Conservation (phyloP, 768 basidiomycete genomes). For the Kwoniella shandongensis region DNA sequence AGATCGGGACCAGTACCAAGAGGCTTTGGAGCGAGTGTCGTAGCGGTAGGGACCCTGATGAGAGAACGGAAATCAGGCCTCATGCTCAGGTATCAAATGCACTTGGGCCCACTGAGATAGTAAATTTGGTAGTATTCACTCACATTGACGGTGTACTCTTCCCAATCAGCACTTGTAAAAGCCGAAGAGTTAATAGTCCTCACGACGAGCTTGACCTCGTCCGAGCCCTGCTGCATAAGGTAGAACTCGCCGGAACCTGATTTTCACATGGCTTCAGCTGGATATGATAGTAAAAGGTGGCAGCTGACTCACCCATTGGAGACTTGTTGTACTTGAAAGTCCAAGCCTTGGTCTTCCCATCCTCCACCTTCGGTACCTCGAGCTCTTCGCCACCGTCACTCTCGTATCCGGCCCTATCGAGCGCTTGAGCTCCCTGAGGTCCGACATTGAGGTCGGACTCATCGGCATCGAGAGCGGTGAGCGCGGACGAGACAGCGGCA, state of each 20-base stretch:
- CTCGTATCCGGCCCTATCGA: slow-evolving; percentile 46
- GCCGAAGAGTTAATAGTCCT: slow-evolving; percentile 51
- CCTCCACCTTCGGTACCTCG: slow-evolving; percentile 11
- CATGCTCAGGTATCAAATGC: too few relatives aligned
- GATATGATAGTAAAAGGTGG: too few relatives aligned
- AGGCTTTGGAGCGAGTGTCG: slow-evolving; percentile 53
- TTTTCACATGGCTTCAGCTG: too few relatives aligned
- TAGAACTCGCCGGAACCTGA: slow-evolving; percentile 53
- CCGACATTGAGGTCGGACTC: slow-evolving; percentile 25
- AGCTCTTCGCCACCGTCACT: slow-evolving; percentile 48
- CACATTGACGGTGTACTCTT: slow-evolving; percentile 51
- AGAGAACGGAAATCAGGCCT: neutral
- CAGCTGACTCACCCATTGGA: slow-evolving; percentile 44
- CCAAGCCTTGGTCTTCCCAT: slow-evolving; percentile 41
- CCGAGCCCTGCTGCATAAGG: slow-evolving; percentile 40
- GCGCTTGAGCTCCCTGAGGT: slow-evolving; percentile 27
- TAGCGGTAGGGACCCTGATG: slow-evolving; percentile 49
- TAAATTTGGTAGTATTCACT: slow-evolving; percentile 8
- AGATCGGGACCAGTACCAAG: slow-evolving; percentile 54
- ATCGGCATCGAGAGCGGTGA: slow-evolving; percentile 43
- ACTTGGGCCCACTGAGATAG: neutral
- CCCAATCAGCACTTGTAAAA: slow-evolving; percentile 52
- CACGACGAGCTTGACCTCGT: slow-evolving; percentile 50
- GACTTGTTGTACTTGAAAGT: slow-evolving; percentile 51
- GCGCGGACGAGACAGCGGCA: slow-evolving; percentile 33